Conservation (phyloP, 2,329 filamentous ascomycete genomes). For the Ceratocystis variospora region DNA sequence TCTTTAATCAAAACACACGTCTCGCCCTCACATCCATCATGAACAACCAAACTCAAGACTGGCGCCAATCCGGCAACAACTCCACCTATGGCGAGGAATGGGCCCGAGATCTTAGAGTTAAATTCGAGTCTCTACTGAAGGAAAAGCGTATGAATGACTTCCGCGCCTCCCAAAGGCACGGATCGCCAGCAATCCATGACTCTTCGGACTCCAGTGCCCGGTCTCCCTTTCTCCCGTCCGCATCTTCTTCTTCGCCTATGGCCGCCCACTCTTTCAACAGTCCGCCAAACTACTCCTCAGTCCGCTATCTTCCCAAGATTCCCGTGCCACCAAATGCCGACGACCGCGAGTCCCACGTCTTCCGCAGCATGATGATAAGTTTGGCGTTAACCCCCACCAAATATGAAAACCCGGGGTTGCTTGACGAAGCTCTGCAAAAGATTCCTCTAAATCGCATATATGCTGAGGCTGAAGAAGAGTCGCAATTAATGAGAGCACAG, state of each 20-base stretch:
- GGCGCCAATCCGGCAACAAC: constrained; percentile 19
- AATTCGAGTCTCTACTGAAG: constrained; percentile 77
- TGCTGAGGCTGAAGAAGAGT: constrained; percentile 84
- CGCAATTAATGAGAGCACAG: constrained; percentile 72
- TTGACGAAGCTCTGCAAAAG: constrained; percentile 78
- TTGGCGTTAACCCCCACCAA: constrained; percentile 79
- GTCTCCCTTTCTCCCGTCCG: constrained; percentile 34
- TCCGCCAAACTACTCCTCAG: constrained; percentile 36
- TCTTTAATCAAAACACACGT: constrained; percentile 9
- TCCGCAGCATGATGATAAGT: constrained; percentile 69
- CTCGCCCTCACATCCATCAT: constrained; percentile 10
- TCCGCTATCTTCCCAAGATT: constrained; percentile 39
- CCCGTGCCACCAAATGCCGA: constrained; percentile 56
- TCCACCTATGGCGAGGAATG: constrained; percentile 53
- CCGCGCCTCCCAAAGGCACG: constrained; percentile 37
- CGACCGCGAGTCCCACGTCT: constrained; percentile 57
- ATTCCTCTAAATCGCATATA: constrained; percentile 88
- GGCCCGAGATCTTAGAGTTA: constrained; percentile 64
- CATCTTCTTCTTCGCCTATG: constrained; percentile 31
- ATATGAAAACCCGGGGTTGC: constrained; percentile 88
- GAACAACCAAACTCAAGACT: constrained; percentile 12
- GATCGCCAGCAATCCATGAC: constrained; percentile 35
- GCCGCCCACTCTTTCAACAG: constrained; percentile 29
- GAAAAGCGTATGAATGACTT: constrained; percentile 79
- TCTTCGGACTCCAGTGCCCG: constrained; percentile 22